A percentile compares a stretch with the other conserved stretches of the same genome.
These are phyloP conservation scores for Mucor lusitanicus DNA, from an alignment of 371 early-diverging fungal genomes.

Conservation along the genomic window DNA sequence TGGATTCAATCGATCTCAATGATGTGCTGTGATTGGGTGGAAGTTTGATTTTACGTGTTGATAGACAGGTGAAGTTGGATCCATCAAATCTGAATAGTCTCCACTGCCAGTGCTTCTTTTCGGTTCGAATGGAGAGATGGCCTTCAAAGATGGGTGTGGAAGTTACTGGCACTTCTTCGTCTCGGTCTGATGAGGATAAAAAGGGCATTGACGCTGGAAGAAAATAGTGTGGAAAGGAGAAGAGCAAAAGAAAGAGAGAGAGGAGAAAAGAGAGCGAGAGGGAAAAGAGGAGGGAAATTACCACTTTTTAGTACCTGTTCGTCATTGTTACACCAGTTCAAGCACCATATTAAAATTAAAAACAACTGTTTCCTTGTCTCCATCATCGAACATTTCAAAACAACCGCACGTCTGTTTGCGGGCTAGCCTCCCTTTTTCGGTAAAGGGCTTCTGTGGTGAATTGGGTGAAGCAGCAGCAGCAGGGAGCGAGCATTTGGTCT, in stretches of 20 bases:
- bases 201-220: slow-evolving; percentile 13
- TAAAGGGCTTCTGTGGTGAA: no score
- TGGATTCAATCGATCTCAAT: not conserved
- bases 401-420: not conserved
- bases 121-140: slow-evolving; percentile 38
- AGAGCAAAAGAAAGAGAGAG: not conserved
- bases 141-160: slow-evolving; percentile 51
- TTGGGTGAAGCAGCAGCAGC: no score
- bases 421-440: not conserved
- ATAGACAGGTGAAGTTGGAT: slow-evolving; percentile 43
- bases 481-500: no score
- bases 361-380: not conserved
- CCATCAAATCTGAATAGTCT: slow-evolving; percentile 57
- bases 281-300: not conserved
- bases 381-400: slow-evolving; percentile 1
- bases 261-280: not conserved
- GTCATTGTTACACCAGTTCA: slow-evolving; percentile 6
- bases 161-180: slow-evolving; percentile 42
- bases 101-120: slow-evolving; percentile 47
- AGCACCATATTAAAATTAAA: not conserved
- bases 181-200: slow-evolving; percentile 8
- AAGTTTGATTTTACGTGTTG: slow-evolving; percentile 39
- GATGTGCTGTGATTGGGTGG: slow-evolving; percentile 21
- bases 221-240: not conserved
- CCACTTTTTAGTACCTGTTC: not conserved